A percentile compares a stretch with the other conserved stretches of the same genome.
Conservation (phyloP, 2,329 filamentous ascomycete species). For the Apiospora marii region DNA sequence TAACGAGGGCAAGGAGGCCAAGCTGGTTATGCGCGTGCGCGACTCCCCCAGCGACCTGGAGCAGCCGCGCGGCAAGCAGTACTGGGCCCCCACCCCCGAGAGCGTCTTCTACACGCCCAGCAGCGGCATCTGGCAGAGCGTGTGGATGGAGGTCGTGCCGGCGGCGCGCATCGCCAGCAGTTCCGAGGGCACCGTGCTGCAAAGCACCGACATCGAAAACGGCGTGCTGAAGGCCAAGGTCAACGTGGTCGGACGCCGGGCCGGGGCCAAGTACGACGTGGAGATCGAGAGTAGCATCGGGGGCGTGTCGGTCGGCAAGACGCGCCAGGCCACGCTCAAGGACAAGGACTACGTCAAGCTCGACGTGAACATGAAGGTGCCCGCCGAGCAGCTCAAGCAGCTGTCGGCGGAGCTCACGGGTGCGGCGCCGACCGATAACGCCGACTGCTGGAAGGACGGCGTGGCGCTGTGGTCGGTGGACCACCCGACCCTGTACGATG, state of each 20-base stretch:
- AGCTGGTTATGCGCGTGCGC: conserved; percentile 64
- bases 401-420: conserved; percentile 47
- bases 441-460: conserved; percentile 57
- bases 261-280: conserved; percentile 55
- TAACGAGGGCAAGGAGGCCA: conserved; percentile 43
- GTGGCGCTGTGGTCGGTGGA: conserved; percentile 71
- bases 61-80: conserved; percentile 74
- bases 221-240: conserved; percentile 60
- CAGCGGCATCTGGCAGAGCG: conserved; percentile 65
- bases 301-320: conserved; percentile 55
- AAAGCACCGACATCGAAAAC: conserved; percentile 59
- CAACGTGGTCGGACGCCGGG: conserved; percentile 56
- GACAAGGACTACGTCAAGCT: conserved; percentile 58
- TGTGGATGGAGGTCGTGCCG: conserved; percentile 65
- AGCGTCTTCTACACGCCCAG: conserved; percentile 67
- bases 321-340: conserved; percentile 51
- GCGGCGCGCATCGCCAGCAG: conserved; percentile 60
- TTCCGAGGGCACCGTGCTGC: conserved; percentile 64
- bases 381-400: conserved; percentile 47
- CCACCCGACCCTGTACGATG: conserved; percentile 62
- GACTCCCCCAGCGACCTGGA: conserved; percentile 71
- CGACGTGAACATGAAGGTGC: conserved; percentile 57
- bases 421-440: conserved; percentile 46
- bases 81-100: conserved; percentile 67
- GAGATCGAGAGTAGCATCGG: conserved; percentile 62